A percentile compares a stretch with the other conserved stretches of the same genome.
These are phyloP conservation scores for Diplodia sapinea DNA, from an alignment of 2,329 filamentous ascomycete genomes.

Conservation along the genomic window DNA sequence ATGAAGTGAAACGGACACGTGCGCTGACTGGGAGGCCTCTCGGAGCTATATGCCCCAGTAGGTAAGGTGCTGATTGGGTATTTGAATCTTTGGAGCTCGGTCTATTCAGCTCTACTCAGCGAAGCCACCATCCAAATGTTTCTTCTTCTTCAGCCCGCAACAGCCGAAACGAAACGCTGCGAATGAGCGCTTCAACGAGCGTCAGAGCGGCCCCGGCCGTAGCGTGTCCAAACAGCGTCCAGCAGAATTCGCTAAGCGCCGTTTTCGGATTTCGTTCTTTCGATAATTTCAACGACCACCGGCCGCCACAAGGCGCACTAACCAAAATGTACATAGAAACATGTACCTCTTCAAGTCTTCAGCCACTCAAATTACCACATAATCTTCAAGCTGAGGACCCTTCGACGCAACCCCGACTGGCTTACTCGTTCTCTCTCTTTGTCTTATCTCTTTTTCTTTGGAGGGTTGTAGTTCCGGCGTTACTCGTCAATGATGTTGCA, in stretches of 20 bases:
- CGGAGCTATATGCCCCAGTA: background rate
- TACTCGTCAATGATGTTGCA: no score
- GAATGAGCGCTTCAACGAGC: background rate
- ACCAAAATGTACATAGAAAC: background rate
- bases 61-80: no score
- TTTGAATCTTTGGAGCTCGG: no score
- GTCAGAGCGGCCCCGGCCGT: background rate
- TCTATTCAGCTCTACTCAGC: background rate
- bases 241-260: background rate
- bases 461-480: no score
- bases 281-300: conserved; percentile 2
- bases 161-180: background rate
- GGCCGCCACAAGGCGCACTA: background rate
- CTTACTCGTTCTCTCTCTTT: no score
- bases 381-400: background rate
- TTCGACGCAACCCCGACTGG: background rate
- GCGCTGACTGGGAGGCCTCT: background rate
- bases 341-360: background rate
- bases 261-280: background rate
- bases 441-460: background rate
- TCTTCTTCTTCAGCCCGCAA: background rate
- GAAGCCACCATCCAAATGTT: background rate
- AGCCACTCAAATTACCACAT: background rate
- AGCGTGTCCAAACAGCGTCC: background rate
- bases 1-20: background rate